These are phyloP conservation scores for Chlorophyllum brunneum DNA, from an alignment of 768 basidiomycete genomes.

Conservation along the genomic window DNA sequence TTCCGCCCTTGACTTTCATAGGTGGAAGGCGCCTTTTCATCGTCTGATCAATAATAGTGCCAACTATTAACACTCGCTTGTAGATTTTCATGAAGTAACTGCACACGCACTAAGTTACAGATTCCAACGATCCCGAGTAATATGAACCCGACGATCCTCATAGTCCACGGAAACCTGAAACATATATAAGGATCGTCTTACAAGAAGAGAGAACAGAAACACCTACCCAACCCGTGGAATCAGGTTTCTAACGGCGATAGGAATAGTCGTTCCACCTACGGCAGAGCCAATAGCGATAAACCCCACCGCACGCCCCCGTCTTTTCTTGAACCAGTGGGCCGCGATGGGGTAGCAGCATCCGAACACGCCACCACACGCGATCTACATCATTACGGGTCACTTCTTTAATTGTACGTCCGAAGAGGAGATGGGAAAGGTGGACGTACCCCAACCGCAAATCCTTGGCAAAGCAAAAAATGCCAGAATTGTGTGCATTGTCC, in stretches of 20 bases:
- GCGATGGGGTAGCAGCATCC: conserved; percentile 56
- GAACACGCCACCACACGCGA: conserved; percentile 56
- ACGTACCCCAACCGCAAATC: conserved; percentile 52
- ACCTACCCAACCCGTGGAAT: conserved; percentile 42
- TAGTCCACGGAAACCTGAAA: conserved; percentile 70
- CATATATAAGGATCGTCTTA: background rate
- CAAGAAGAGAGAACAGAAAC: background rate
- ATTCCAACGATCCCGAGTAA: conserved; percentile 45
- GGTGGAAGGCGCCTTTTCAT: conserved; percentile 54
- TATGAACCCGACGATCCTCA: conserved; percentile 67
- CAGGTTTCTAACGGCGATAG: conserved; percentile 55
- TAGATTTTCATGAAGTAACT: background rate
- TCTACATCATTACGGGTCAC: conserved; percentile 23
- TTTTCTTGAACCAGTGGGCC: conserved; percentile 71
- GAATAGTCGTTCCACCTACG: conserved; percentile 65
- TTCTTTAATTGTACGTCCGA: background rate
- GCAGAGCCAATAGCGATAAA: conserved; percentile 63
- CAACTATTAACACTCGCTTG: background rate
- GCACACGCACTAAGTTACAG: conserved; percentile 49
- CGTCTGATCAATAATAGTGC: conserved; percentile 27
- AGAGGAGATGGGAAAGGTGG: too few species aligned
- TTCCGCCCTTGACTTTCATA: conserved; percentile 45
- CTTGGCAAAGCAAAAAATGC: conserved; percentile 67
- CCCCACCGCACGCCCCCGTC: conserved; percentile 59
- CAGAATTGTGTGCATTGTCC: conserved; percentile 61